Evolutionary conservation across 257 asterid species (phyloP).

Genomic region (Solanum pennellii): DNA sequence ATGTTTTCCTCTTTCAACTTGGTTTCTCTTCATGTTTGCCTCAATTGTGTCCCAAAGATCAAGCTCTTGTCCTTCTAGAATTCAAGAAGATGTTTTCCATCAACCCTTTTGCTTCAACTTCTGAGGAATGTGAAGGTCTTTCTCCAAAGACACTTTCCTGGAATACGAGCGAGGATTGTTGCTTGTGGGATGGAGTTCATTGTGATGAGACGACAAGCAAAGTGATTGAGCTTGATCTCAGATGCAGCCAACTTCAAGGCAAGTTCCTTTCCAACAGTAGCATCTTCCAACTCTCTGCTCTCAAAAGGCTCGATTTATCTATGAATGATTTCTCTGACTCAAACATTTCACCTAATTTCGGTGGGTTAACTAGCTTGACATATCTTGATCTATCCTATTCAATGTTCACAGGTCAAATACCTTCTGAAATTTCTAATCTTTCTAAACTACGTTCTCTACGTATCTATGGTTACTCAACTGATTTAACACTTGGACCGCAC

Average conservation of each 20-base stretch:
- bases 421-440: slow-evolving; percentile 1
- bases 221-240: slow-evolving; percentile 5
- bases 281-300: slow-evolving; percentile 3
- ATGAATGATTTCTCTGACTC: slow-evolving; percentile 7
- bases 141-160: background rate
- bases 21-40: background rate
- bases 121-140: background rate
- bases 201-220: slow-evolving; percentile 3
- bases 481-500: background rate
- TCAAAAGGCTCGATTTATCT: slow-evolving; percentile 7
- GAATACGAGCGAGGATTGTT: background rate
- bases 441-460: background rate
- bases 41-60: background rate
- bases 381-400: slow-evolving; percentile 11
- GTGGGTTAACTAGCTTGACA: background rate
- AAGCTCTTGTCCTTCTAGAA: background rate
- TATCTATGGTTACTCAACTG: background rate
- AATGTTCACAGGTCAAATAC: slow-evolving; percentile 12
- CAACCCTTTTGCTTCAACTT: background rate
- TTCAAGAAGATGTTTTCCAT: background rate
- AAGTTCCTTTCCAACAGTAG: background rate
- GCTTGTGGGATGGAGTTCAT: slow-evolving; percentile 15
- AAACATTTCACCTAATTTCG: slow-evolving; percentile 1
- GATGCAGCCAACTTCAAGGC: slow-evolving; percentile 10
- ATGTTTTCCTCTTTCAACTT: background rate